Evolutionary conservation across 768 basidiomycete genomes (phyloP), one percentile per base, ranked within the genome.

Genomic region (Rhizopogon salebrosus): DNA sequence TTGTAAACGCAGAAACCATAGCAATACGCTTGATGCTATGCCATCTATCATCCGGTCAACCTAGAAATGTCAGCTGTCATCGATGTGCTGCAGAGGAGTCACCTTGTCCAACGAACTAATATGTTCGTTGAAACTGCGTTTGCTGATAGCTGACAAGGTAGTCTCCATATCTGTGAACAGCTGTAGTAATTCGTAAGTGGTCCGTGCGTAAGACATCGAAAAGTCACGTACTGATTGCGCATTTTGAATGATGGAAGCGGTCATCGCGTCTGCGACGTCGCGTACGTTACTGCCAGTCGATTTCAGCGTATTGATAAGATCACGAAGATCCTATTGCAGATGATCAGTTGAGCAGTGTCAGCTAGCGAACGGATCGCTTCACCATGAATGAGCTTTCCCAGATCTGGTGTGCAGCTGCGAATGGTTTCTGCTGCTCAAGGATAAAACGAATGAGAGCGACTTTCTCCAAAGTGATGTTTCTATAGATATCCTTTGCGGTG

Each of bases 401-500:
- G 27, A 59, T 51, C 9, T 63, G 59, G 26, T 70, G 60, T 27
- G 59, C 60, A 13, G 59, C 48, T 46, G 63, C 62, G 20, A 70
- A 57, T 1, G 37, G 53, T 39, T 72, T 70, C 63, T 85, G 83
- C 35, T 78, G 73, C 3, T 70, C 62, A 16, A 68, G 56, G 4
- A 88, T 54, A 55, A 75, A 67, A 14, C 71, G 73, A 16, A 88
- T 58, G 10, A 88, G 57, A 20, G 68, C 62, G 14, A 78, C 61
- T 55, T 84, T 82, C 53, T 87, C 84, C 14, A 77, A 48, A 0
- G 84, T 87, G 13, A 76, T 75, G 54, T 89, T 89, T 46, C 68
- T 73, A 70, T 89, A 89, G 20, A 87, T 75, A 43, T 84, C 79
- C 57, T 76, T 79, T 6, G 88, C 87, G 16, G 72, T 70, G 53